phyloP scores from a whole-genome alignment of 305 asterid genomes.

The Andrographis paniculata region DNA sequence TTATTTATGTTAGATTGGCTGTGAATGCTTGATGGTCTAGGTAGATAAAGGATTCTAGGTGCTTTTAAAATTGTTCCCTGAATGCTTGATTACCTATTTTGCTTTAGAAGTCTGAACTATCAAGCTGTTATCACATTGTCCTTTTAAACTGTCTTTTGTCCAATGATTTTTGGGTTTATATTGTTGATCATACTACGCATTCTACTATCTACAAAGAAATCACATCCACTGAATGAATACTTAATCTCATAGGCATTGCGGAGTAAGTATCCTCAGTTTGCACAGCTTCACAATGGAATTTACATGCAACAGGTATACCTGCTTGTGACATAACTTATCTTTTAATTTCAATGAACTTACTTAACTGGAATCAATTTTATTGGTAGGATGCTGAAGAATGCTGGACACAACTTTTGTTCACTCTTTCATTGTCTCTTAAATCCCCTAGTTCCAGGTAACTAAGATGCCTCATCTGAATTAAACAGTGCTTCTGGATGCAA shows the following conservation, averaged over 20 bases:
- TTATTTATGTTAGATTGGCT: no score
- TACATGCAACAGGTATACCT: conserved; percentile 91
- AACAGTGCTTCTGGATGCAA: conserved; percentile 11
- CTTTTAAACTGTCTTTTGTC: no score
- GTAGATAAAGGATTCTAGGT: not conserved
- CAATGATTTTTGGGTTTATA: no score
- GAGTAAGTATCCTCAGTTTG: conserved; percentile 96
- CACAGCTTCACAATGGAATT: conserved; percentile 88
- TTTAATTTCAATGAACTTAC: conserved; percentile 3
- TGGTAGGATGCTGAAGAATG: conserved; percentile 99
- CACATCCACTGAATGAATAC: not conserved
- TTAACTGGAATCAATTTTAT: conserved; percentile 16
- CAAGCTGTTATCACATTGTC: no score
- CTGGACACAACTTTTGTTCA: conserved; percentile 89
- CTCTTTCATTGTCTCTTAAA: conserved; percentile 76
- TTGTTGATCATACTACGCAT: no score
- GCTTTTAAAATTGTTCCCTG: no score
- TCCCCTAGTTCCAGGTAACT: conserved; percentile 57
- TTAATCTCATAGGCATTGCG: conserved; percentile 56
- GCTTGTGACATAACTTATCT: conserved; percentile 13
- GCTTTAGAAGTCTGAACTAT: no score
- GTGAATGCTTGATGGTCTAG: conserved; percentile 8
- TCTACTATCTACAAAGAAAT: not conserved
- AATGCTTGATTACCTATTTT: no score
- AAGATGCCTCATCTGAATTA: conserved; percentile 12